A percentile compares a stretch with the other conserved stretches of the same genome.
These are phyloP conservation scores for Sanghuangporus sanghuang DNA, from an alignment of 1,284 basidiomycete genomes.

Conservation along the genomic window DNA sequence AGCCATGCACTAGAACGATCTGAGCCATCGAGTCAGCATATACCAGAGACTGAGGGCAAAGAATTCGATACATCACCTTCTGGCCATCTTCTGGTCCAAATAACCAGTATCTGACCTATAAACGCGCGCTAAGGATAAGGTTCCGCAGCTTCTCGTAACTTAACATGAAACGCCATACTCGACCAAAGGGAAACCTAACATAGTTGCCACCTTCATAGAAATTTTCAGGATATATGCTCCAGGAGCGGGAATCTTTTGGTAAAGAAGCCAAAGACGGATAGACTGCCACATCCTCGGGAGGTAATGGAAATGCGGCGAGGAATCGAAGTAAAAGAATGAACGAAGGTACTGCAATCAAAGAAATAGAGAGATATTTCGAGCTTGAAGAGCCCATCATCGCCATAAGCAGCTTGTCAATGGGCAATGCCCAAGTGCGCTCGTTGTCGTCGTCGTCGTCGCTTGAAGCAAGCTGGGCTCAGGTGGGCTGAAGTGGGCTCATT, in stretches of 20 bases:
- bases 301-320: slow-evolving; percentile 56
- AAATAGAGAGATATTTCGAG: slow-evolving; percentile 38
- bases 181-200: slow-evolving; percentile 54
- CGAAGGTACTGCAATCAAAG: slow-evolving; percentile 53
- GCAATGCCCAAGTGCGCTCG: not conserved
- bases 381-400: not conserved
- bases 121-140: slow-evolving; percentile 4
- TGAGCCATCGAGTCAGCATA: slow-evolving; percentile 24
- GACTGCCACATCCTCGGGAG: slow-evolving; percentile 42
- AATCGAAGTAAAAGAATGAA: slow-evolving; percentile 55
- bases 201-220: slow-evolving; percentile 64
- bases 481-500: not conserved
- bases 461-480: not conserved
- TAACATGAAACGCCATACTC: slow-evolving; percentile 30
- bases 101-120: slow-evolving; percentile 67
- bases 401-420: not conserved
- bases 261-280: slow-evolving; percentile 57
- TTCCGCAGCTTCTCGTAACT: slow-evolving; percentile 9
- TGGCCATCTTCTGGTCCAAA: slow-evolving; percentile 63
- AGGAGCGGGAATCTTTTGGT: slow-evolving; percentile 45
- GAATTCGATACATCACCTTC: slow-evolving; percentile 40
- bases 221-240: slow-evolving; percentile 66
- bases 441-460: not conserved
- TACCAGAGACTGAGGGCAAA: not conserved
- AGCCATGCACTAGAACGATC: slow-evolving; percentile 72